These are phyloP conservation scores for Helotiales sp. DNA, from an alignment of 2,329 filamentous ascomycete genomes.

Conservation along the genomic window DNA sequence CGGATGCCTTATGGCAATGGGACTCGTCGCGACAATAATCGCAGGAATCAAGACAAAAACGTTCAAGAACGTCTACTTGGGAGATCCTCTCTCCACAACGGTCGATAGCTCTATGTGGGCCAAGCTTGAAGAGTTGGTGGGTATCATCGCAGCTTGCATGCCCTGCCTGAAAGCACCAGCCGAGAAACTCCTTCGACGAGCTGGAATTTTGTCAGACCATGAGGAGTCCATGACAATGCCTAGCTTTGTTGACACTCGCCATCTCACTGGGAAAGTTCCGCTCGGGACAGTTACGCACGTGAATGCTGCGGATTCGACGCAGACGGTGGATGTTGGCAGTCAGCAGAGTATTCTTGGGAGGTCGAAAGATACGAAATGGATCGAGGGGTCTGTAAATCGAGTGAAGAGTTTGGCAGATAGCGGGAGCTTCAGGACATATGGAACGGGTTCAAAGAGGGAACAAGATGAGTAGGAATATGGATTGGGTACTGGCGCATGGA, in stretches of 20 bases:
- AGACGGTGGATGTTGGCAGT: background rate
- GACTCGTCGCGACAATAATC: constrained; percentile 20
- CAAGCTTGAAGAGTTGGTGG: constrained; percentile 23
- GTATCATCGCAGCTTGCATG: constrained; percentile 26
- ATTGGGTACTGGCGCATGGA: background rate
- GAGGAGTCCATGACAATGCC: background rate
- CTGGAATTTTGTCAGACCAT: constrained; percentile 14
- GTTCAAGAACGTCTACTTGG: constrained; percentile 16
- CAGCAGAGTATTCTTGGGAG: background rate
- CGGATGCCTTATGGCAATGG: constrained; percentile 19
- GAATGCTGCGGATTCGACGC: background rate
- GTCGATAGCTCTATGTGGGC: constrained; percentile 19
- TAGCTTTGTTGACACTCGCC: constrained; percentile 6
- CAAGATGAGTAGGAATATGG: background rate
- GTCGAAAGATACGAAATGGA: background rate
- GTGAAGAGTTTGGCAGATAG: background rate
- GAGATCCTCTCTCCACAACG: constrained; percentile 16
- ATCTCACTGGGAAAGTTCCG: background rate
- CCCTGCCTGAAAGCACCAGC: constrained; percentile 20
- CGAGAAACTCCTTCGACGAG: constrained; percentile 14
- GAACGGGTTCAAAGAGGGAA: background rate
- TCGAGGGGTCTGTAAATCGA: background rate
- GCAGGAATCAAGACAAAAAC: constrained; percentile 25
- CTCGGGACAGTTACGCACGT: background rate
- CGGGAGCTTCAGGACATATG: background rate